Base-by-base conservation (phyloP, 169 alveolate species). In the Plasmodium yoelii region DNA sequence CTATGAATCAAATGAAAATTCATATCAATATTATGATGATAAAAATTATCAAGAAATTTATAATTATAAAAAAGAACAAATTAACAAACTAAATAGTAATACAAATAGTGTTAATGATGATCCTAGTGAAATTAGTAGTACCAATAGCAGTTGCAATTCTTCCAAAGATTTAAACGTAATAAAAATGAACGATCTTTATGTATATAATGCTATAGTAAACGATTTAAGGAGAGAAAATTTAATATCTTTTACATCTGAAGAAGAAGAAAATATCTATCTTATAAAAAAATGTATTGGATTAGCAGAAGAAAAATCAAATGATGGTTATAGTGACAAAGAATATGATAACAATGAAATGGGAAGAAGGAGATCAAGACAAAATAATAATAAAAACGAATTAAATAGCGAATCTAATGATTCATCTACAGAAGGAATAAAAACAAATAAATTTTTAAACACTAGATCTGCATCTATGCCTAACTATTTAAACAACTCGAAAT, bases 391-490 rank as follows among this genome's bases (percentile, higher is more conserved):
- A 19, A 7, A 68, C 4, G 18, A 61, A n/a, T 0, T n/a, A 28
- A 15, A 22, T 10, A 22, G 26, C 2, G 88, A 15, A 46, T n/a
- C 44, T 9, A 24, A 72, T 49, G 89, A 73, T 0, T 24, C 73
- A 53, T 15, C 53, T 0, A 1, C 61, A 8, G 5, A 8, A 12
- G 39, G 72, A n/a, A 60, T 12, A 15, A 44, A 34, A 34, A 75
- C 61, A 44, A 61, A 42, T 42, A 46, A 49, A 15, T 18, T 75
- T 12, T 13, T 55, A 42, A 56, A 5, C n/a, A 12, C 56, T 4
- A 49, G 74, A 34, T 75, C 75, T 22, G 88, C 56, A 12, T 75
- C 88, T 18, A 75, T 75, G 88, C 88, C 88, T 5, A 75, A 49
- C 13, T 71, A 70, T 39, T 10, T 71, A 10, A 72, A 69, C 19